Base-by-base conservation (phyloP, 2,329 filamentous ascomycete species). In the Didymosphaeria variabile region DNA sequence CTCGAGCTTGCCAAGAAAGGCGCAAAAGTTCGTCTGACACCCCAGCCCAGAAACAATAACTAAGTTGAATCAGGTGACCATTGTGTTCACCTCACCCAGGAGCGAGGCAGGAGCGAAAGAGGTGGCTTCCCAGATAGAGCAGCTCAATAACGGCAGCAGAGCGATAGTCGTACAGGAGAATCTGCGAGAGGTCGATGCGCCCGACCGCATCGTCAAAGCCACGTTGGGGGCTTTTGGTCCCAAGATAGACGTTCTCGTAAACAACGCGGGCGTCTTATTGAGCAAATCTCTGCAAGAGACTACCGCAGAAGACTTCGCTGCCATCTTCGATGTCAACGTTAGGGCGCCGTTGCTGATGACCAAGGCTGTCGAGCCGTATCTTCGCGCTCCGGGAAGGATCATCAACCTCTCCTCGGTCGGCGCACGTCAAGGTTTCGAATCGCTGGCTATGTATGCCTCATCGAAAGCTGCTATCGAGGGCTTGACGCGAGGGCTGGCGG, bases 401-500 rank as follows among this genome's bases (percentile, higher is more conserved):
- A 83, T 89, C 76, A 89, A 88, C 74, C 83, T 90, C 61, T 81
- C 81, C 15, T 87, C 84, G 2, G 80, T 89, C 1, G 86, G 81
- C 10, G 82, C 80, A 0, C 77, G 86, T 0, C 66, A 67, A 2
- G 84, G 83, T 0, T 83, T 85, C 60, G 72, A 79, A 1, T 71
- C 77, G 0, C 64, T 85, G 2, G 79, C 82, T 1, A 71, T 87
- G 2, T 90, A 89, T 71, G 81, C 81, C 50, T 82, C 84, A 0
- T 85, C 82, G 5, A 90, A 90, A 69, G 86, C 85, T 0, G 88
- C 86, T 6, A 71, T 90, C 17, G 87, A 90, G 71, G 85, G 83
- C 0, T 72, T 89, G 57, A 90, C 88, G 10, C 79, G 87, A 7
- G 83, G 80, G 47, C 86, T 86, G 82, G 87, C 88, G 0, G 79